These are phyloP conservation scores for Retiboletus flavoniger DNA, from an alignment of 1,284 basidiomycete genomes.

Conservation along the genomic window DNA sequence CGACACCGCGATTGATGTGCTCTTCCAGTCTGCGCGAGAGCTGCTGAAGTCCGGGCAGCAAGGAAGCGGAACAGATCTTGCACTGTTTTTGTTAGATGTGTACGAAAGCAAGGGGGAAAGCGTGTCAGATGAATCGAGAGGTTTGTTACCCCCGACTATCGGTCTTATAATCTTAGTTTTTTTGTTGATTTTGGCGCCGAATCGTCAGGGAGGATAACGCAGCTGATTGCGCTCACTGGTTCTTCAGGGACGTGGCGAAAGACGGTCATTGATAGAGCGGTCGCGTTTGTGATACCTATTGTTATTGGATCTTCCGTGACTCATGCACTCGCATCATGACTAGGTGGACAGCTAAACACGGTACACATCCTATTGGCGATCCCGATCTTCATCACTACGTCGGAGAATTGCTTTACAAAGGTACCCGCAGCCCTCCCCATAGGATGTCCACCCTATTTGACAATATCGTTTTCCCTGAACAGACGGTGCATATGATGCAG, in stretches of 20 bases:
- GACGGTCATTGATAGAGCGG: conserved; percentile 72
- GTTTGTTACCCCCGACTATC: conserved; percentile 32
- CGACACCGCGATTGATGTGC: conserved; percentile 82
- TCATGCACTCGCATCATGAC: conserved; percentile 3
- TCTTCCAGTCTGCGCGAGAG: conserved; percentile 82
- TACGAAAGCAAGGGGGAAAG: conserved; percentile 70
- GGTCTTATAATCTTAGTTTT: background rate
- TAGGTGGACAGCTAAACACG: conserved; percentile 81
- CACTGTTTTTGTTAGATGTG: conserved; percentile 74
- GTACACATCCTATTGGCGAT: conserved; percentile 81
- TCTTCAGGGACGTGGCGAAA: conserved; percentile 77
- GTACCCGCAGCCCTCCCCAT: conserved; percentile 40
- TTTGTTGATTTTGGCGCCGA: conserved; percentile 8
- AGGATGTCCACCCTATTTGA: background rate
- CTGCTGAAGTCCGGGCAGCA: conserved; percentile 82
- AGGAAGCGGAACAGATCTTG: conserved; percentile 86
- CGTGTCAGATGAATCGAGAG: conserved; percentile 74
- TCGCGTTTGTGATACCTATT: conserved; percentile 56
- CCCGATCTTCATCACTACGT: conserved; percentile 82
- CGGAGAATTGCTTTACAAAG: conserved; percentile 86
- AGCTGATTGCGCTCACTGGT: conserved; percentile 78
- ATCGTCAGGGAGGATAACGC: conserved; percentile 67
- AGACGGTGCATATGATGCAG: conserved; percentile 75
- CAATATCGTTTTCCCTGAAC: background rate
- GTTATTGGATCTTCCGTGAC: conserved; percentile 8